phyloP scores from a whole-genome alignment of 2,329 filamentous ascomycete genomes.

The Fusarium sp. region DNA sequence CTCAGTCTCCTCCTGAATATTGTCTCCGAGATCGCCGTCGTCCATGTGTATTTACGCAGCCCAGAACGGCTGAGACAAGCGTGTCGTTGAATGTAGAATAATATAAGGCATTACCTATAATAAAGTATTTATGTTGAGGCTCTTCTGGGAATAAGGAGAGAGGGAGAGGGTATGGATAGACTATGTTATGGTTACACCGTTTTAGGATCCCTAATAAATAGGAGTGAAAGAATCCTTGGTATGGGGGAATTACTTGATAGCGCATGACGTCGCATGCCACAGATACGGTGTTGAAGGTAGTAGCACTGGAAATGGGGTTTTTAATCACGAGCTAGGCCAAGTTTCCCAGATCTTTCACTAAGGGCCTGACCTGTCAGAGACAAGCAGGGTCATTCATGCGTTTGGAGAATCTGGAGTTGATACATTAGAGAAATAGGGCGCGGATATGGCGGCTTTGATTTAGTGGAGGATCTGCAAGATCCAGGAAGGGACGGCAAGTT shows the following conservation, averaged over 20 bases:
- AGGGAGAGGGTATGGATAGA: neutral
- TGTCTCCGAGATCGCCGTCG: slow-evolving; percentile 54
- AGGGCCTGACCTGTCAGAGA: slow-evolving; percentile 1
- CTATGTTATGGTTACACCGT: neutral
- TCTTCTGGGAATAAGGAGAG: neutral
- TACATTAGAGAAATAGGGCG: neutral
- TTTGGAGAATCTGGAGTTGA: neutral
- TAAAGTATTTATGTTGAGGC: neutral
- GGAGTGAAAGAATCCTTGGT: slow-evolving; percentile 13
- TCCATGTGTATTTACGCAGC: slow-evolving; percentile 51
- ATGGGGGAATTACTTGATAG: slow-evolving; percentile 3
- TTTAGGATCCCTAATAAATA: slow-evolving; percentile 1
- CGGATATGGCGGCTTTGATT: slow-evolving; percentile 22
- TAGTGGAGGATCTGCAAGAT: neutral
- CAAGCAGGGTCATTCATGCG: slow-evolving; percentile 11
- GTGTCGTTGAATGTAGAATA: neutral
- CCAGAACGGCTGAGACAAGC: neutral
- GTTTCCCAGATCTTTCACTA: neutral
- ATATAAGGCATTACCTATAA: neutral
- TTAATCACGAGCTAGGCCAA: slow-evolving; percentile 20
- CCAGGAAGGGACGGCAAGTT: slow-evolving; percentile 10
- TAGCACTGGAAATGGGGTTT: slow-evolving; percentile 3
- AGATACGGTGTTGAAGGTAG: neutral
- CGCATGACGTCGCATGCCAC: slow-evolving; percentile 21
- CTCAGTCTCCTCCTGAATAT: slow-evolving; percentile 52